Evolutionary conservation across 345 rosid species (phyloP).

Genomic region (Rhodamnia rubescens): DNA sequence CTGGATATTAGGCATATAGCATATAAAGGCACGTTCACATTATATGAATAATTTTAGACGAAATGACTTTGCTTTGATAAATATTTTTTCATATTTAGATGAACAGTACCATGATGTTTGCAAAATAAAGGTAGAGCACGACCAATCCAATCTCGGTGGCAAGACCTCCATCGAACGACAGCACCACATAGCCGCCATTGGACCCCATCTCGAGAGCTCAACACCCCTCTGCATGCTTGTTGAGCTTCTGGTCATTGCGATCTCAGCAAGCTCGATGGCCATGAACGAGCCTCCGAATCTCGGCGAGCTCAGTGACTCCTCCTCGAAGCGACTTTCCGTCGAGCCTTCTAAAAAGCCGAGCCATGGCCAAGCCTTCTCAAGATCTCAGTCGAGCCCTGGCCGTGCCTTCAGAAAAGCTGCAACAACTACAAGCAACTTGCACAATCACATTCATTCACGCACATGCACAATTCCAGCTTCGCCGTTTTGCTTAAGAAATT

Average conservation of each 20-base stretch:
- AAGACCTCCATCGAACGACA: neutral
- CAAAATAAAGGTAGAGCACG: neutral
- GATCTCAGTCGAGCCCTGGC: neutral
- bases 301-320: neutral
- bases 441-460: neutral
- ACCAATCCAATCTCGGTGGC: neutral
- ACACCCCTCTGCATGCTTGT: neutral
- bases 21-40: too few relatives aligned
- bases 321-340: neutral
- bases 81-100: neutral
- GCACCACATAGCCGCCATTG: neutral
- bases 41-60: neutral
- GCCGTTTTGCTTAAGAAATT: neutral
- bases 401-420: neutral
- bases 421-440: neutral
- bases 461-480: neutral
- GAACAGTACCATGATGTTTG: neutral
- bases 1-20: too few relatives aligned
- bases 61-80: neutral
- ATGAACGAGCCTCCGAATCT: neutral
- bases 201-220: neutral
- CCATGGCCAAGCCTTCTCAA: neutral
- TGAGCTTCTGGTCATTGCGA: neutral
- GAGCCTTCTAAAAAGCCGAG: neutral
- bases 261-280: neutral